Base-by-base conservation (phyloP, 345 rosid genomes). In the Kandelia obovata region DNA sequence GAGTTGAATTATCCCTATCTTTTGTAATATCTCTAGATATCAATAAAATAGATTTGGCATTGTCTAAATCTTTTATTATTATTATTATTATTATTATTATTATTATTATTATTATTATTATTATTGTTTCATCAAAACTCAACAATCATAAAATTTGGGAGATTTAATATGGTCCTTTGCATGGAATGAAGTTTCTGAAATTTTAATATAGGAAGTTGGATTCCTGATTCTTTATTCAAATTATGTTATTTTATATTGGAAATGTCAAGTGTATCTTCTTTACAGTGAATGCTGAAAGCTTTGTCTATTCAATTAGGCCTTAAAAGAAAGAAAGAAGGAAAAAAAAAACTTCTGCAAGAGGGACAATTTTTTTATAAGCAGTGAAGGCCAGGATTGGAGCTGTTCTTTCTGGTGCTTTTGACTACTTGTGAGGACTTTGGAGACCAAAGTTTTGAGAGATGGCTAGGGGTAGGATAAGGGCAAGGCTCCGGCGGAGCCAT, bases 381-480 rank as follows among this genome's bases (percentile, higher is more conserved):
- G 4, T 56, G 59, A 56, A 56, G 59, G 26, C 31, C 31, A 56
- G 59, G 31, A 56, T 25, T 56, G 28, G 26, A 17, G 31, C 59
- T 56, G 59, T 56, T 25, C 30, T 56, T 23, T 56, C 49, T 56
- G 59, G 59, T 56, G 30, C 59, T 56, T 25, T 56, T 56, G 25
- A 13, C 25, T 27, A 56, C 0, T 56, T 56, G 6, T 56, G 28
- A 56, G 59, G 4, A 5, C 31, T 25, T 56, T 21, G 4, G 28
- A 25, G 17, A 4, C 59, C 28, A 56, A 25, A 27, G 49, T 43
- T 27, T 56, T 56, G 59, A 11, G 2, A 27, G 28, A 56, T 56
- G 59, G 59, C 59, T 6, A 16, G 59, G 61, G 46, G 70, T 30
- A 67, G 57, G 39, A 66, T 66, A 66, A 66, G 56, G 49, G 58